Percentiles rank a stretch among this genome's conserved stretches.
phyloP scores from a whole-genome alignment of 2,329 filamentous ascomycete species.

The Hypocreales sp. region DNA sequence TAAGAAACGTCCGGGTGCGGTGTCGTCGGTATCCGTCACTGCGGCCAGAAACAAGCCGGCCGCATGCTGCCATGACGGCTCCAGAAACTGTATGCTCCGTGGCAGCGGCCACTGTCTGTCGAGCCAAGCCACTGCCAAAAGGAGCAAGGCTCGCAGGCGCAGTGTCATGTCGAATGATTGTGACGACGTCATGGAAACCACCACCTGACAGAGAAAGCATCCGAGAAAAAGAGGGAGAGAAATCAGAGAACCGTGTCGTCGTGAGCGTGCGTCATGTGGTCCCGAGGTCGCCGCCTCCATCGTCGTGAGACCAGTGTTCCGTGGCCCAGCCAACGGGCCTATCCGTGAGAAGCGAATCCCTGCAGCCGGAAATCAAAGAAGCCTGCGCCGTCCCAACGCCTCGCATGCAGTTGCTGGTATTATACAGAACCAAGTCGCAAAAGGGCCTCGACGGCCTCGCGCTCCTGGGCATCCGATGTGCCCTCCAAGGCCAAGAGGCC shows the following conservation, averaged over 20 bases:
- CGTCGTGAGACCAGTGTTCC: slow-evolving; percentile 13
- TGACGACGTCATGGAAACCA: no score
- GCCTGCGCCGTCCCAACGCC: slow-evolving; percentile 26
- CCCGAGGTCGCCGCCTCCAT: slow-evolving; percentile 16
- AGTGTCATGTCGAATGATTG: no score
- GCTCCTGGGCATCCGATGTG: slow-evolving; percentile 55
- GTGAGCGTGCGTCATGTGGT: slow-evolving; percentile 13
- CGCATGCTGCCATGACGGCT: no score
- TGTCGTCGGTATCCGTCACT: no score
- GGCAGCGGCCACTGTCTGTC: no score
- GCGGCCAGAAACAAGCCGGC: no score
- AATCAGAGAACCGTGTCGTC: slow-evolving; percentile 14
- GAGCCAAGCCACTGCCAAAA: no score
- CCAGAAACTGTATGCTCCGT: no score
- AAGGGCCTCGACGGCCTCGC: slow-evolving; percentile 68
- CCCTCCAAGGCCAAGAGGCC: slow-evolving; percentile 34
- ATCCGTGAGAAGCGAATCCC: slow-evolving; percentile 6
- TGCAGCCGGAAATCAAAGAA: slow-evolving; percentile 3
- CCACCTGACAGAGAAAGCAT: background rate
- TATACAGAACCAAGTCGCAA: slow-evolving; percentile 69
- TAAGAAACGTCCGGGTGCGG: no score
- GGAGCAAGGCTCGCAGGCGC: no score
- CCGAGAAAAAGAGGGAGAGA: slow-evolving; percentile 1
- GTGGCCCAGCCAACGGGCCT: slow-evolving; percentile 15
- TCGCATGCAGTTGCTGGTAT: slow-evolving; percentile 34